Evolutionary conservation across 2,329 filamentous ascomycete species (phyloP).

Genomic region (Chaetomium strumarium): DNA sequence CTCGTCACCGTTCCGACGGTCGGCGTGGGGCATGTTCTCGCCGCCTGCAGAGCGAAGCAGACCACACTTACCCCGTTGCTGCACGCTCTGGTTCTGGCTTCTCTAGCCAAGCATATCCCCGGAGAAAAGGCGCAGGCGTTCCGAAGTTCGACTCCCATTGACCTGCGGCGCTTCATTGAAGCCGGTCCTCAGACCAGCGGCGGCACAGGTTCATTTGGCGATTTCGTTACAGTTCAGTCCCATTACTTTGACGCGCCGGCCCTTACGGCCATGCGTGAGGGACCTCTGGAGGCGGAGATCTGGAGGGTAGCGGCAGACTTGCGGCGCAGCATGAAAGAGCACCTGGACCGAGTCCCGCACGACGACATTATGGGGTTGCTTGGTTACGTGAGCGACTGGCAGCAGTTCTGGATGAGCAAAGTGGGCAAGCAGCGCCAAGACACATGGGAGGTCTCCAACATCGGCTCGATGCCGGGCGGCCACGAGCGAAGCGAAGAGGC

Average conservation of each 20-base stretch:
- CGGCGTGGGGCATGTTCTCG: slow-evolving; percentile 31
- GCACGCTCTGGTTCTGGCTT: slow-evolving; percentile 39
- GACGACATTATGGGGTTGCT: slow-evolving; percentile 42
- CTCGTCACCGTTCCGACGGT: slow-evolving; percentile 32
- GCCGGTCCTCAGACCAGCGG: slow-evolving; percentile 24
- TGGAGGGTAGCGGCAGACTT: slow-evolving; percentile 38
- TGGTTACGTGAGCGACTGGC: slow-evolving; percentile 39
- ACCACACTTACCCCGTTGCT: slow-evolving; percentile 46
- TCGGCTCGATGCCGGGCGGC: slow-evolving; percentile 36
- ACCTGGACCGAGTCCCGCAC: slow-evolving; percentile 31
- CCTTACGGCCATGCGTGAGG: slow-evolving; percentile 26
- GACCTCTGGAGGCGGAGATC: slow-evolving; percentile 26
- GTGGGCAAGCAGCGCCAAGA: slow-evolving; percentile 37
- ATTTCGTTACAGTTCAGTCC: slow-evolving; percentile 34
- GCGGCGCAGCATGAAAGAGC: slow-evolving; percentile 32
- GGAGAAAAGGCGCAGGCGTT: slow-evolving; percentile 32
- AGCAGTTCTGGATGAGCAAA: slow-evolving; percentile 35
- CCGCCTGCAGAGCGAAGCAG: slow-evolving; percentile 35
- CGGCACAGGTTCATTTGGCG: slow-evolving; percentile 32
- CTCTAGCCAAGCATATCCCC: slow-evolving; percentile 36
- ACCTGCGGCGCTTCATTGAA: slow-evolving; percentile 36
- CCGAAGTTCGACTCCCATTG: slow-evolving; percentile 38
- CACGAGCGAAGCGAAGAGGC: slow-evolving; percentile 2
- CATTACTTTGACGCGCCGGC: slow-evolving; percentile 28
- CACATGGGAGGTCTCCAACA: slow-evolving; percentile 50